Evolutionary conservation across 2,329 filamentous ascomycete species (phyloP).

Genomic region (Pleomassaria siparia): DNA sequence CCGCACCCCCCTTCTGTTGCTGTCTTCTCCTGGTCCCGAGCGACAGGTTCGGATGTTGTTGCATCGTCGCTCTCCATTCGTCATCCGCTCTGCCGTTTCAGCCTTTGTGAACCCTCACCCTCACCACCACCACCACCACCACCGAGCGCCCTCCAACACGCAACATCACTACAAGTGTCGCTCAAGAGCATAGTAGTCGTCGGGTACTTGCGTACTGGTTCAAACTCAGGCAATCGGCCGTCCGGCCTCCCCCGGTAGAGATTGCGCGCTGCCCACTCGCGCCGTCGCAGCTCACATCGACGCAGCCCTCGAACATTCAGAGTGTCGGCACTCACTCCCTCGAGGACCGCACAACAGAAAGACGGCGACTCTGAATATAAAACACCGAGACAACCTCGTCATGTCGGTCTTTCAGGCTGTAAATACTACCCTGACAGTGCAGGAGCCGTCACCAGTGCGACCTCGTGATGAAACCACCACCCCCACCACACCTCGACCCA

Average conservation of each 20-base stretch:
- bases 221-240: conserved; percentile 10
- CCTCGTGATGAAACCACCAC: conserved; percentile 57
- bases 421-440: conserved; percentile 56
- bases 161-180: not conserved
- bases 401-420: conserved; percentile 65
- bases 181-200: conserved; percentile 3
- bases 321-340: conserved; percentile 16
- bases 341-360: conserved; percentile 19
- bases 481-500: conserved; percentile 57
- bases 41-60: conserved; percentile 38
- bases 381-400: conserved; percentile 3
- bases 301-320: conserved; percentile 7
- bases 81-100: conserved; percentile 39
- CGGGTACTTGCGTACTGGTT: not conserved
- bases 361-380: not conserved
- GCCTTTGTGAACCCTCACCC: conserved; percentile 28
- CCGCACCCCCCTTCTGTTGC: conserved; percentile 10
- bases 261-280: conserved; percentile 10
- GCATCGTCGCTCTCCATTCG: conserved; percentile 34
- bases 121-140: not conserved
- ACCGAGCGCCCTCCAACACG: not conserved
- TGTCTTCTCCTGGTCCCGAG: conserved; percentile 9
- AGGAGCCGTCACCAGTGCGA: conserved; percentile 45
- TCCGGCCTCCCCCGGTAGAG: conserved; percentile 14
- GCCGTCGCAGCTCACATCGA: conserved; percentile 5